These are phyloP conservation scores for Cercospora sp. DNA, from an alignment of 2,329 filamentous ascomycete genomes.

Conservation along the genomic window DNA sequence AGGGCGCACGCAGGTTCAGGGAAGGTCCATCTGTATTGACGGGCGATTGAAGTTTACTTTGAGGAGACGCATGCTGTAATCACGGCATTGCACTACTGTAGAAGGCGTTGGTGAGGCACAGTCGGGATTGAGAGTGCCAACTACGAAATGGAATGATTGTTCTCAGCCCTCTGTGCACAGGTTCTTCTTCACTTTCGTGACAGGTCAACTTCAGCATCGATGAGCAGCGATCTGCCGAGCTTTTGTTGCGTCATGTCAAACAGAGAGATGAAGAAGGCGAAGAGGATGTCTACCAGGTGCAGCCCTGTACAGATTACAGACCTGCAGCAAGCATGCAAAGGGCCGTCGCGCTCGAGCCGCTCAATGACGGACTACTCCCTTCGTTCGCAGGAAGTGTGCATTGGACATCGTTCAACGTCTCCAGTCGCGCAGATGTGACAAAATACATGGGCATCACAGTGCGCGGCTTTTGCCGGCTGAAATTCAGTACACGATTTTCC, in stretches of 20 bases:
- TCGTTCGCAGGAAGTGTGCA: not conserved
- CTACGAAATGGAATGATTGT: not conserved
- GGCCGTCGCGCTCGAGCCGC: constrained; percentile 5
- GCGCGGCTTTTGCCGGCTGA: not conserved
- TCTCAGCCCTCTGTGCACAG: not conserved
- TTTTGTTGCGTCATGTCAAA: not conserved
- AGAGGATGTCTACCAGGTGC: not conserved
- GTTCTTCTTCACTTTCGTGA: not conserved
- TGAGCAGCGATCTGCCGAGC: not conserved
- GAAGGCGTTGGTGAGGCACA: not conserved
- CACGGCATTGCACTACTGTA: not conserved
- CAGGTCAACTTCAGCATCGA: not conserved
- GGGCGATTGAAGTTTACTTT: not conserved
- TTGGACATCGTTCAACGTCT: not conserved
- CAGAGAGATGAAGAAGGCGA: not conserved
- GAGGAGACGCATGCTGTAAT: not conserved
- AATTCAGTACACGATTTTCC: not conserved
- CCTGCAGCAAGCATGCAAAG: constrained; percentile 1
- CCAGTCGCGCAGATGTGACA: not conserved
- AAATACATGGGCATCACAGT: not conserved
- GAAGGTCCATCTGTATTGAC: not conserved
- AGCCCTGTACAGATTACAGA: not conserved
- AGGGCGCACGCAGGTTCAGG: not conserved
- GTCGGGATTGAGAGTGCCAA: not conserved
- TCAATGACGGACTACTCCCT: not conserved